phyloP scores from a whole-genome alignment of 371 early-diverging fungal species.

The Blakeslea trispora region DNA sequence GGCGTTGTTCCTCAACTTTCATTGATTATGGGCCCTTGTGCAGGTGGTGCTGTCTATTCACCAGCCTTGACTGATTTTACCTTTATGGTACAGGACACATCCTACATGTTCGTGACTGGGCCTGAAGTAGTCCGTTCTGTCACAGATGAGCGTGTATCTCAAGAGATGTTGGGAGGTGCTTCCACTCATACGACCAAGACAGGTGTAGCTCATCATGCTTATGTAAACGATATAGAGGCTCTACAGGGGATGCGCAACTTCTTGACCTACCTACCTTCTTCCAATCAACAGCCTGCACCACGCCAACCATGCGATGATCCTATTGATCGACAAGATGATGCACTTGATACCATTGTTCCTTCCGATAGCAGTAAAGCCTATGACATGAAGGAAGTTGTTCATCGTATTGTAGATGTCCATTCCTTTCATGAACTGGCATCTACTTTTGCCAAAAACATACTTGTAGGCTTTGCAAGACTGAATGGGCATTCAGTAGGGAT shows the following conservation, averaged over 20 bases:
- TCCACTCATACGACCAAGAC: conserved; percentile 88
- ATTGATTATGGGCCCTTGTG: conserved; percentile 97
- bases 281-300: conserved; percentile 76
- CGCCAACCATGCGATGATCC: conserved; percentile 74
- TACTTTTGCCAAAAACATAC: conserved; percentile 93
- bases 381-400: conserved; percentile 91
- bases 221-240: conserved; percentile 95
- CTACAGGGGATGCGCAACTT: conserved; percentile 86
- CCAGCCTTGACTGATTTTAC: conserved; percentile 97
- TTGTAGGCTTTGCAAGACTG: conserved; percentile 89
- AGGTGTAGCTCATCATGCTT: conserved; percentile 91
- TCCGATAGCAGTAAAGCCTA: conserved; percentile 92
- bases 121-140: conserved; percentile 97
- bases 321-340: conserved; percentile 72
- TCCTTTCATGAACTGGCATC: conserved; percentile 92
- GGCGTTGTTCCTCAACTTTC: conserved; percentile 97
- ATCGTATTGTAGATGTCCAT: conserved; percentile 82
- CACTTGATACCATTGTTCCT: conserved; percentile 88
- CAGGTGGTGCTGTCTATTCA: conserved; percentile 96
- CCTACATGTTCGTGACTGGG: conserved; percentile 97
- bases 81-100: conserved; percentile 95
- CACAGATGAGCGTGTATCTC: conserved; percentile 93
- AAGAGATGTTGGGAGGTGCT: conserved; percentile 96
- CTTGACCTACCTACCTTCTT: conserved; percentile 85
- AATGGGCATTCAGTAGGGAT: conserved; percentile 92